Evolutionary conservation across 1,139 yeast species (phyloP).

Genomic region (Kluyveromyces marxianus): DNA sequence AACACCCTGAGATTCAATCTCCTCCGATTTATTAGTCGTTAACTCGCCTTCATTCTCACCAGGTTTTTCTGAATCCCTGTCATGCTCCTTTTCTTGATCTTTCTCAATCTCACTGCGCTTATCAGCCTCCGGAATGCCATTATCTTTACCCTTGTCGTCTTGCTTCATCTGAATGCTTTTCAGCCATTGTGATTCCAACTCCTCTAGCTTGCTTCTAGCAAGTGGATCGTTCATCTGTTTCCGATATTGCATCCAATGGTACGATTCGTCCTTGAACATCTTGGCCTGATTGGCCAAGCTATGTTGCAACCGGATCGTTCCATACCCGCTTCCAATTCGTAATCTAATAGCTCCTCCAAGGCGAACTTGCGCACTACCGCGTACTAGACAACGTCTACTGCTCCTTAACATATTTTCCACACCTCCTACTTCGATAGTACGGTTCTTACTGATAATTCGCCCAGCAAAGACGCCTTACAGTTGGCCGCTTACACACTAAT

Average conservation of each 20-base stretch:
- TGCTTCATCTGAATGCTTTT: constrained; percentile 3
- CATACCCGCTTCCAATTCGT: constrained; percentile 1
- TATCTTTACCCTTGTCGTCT: constrained; percentile 4
- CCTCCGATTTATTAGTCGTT: constrained; percentile 5
- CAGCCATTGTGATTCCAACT: constrained; percentile 15
- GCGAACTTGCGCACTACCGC: neutral
- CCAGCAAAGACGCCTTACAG: no score
- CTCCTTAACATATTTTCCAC: neutral
- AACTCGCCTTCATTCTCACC: constrained; percentile 7
- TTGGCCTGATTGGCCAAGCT: neutral
- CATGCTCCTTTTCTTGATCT: neutral
- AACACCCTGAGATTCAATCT: constrained; percentile 2
- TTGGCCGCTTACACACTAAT: no score
- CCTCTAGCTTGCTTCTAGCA: constrained; percentile 12
- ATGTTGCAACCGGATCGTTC: neutral
- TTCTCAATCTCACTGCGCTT: neutral
- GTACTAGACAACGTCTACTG: neutral
- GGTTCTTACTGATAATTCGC: no score
- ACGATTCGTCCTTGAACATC: constrained; percentile 4
- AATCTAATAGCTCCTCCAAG: neutral
- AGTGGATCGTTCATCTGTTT: constrained; percentile 11
- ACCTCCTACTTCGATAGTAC: no score
- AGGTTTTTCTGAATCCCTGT: neutral
- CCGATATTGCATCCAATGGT: constrained; percentile 17
- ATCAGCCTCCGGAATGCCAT: neutral